Conservation (phyloP, 2,329 filamentous ascomycete genomes). For the Tolypocladium tropicale region DNA sequence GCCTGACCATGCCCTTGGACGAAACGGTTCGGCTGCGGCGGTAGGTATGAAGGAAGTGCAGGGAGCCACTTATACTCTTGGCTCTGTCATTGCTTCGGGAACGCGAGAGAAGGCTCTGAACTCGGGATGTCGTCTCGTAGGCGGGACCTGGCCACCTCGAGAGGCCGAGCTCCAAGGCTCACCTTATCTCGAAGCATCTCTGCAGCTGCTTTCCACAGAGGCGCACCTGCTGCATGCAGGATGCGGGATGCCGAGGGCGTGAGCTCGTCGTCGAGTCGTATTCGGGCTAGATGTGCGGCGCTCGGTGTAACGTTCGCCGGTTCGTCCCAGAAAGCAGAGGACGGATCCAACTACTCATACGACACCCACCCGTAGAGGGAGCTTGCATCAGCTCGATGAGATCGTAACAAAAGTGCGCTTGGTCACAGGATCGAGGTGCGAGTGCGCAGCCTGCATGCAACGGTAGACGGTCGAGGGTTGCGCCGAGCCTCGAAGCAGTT, state of each 20-base stretch:
- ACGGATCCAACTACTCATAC: not conserved
- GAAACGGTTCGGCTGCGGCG: too few relatives aligned
- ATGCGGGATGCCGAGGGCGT: not conserved
- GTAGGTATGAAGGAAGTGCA: not conserved
- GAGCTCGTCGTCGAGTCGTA: not conserved
- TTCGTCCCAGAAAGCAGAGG: not conserved
- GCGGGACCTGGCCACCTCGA: not conserved
- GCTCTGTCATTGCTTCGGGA: rapidly evolving
- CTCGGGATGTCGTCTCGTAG: not conserved
- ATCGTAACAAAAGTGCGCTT: not conserved
- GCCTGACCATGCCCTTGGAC: too few relatives aligned
- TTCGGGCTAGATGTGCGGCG: not conserved
- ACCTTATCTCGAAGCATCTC: too few relatives aligned
- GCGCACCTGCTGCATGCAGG: not conserved
- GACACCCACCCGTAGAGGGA: not conserved
- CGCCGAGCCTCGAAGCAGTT: not conserved
- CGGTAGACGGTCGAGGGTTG: not conserved
- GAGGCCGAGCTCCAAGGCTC: not conserved
- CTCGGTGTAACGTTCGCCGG: not conserved
- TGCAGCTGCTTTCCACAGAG: too few relatives aligned
- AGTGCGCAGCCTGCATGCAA: not conserved
- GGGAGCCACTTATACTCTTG: not conserved
- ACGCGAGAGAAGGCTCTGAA: not conserved
- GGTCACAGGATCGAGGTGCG: not conserved
- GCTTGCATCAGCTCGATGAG: not conserved